Conservation (phyloP, 2,329 filamentous ascomycete species). For the Colletotrichum sp. region DNA sequence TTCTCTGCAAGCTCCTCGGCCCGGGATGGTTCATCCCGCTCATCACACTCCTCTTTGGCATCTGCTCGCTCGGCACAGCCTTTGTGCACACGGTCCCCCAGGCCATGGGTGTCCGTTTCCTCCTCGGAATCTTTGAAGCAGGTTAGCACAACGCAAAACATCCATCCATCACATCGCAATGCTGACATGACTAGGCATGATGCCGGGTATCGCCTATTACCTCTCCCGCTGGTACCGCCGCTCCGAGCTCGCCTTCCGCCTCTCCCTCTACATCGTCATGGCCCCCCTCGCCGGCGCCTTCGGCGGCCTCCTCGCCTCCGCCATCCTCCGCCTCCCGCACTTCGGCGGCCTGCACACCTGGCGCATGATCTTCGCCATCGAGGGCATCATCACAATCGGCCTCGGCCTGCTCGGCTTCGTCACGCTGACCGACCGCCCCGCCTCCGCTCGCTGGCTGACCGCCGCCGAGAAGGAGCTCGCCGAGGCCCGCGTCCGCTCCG, state of each 20-base stretch:
- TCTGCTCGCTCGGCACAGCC: constrained; percentile 64
- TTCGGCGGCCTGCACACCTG: constrained; percentile 63
- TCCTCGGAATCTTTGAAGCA: constrained; percentile 67
- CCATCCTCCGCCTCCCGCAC: constrained; percentile 61
- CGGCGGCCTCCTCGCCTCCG: constrained; percentile 67
- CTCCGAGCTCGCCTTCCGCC: constrained; percentile 65
- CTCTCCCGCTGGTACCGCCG: constrained; percentile 68
- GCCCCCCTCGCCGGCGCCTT: constrained; percentile 71
- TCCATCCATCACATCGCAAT: not conserved
- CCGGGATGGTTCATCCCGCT: constrained; percentile 69
- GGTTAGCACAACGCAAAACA: constrained; percentile 47
- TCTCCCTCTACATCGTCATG: constrained; percentile 70
- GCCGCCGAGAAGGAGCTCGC: constrained; percentile 68
- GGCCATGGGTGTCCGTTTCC: constrained; percentile 61
- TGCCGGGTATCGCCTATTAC: constrained; percentile 72
- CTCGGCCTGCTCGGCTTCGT: constrained; percentile 63
- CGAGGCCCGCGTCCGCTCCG: constrained; percentile 62
- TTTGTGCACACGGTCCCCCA: constrained; percentile 58
- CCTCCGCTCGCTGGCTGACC: constrained; percentile 68
- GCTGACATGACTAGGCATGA: not conserved
- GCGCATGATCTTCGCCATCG: constrained; percentile 77
- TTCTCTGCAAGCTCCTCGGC: constrained; percentile 67
- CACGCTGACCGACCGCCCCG: constrained; percentile 70
- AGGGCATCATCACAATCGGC: constrained; percentile 64
- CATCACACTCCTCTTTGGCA: constrained; percentile 62